Evolutionary conservation across 2,329 filamentous ascomycete species (phyloP).

Genomic region (Colletotrichum kahawae): DNA sequence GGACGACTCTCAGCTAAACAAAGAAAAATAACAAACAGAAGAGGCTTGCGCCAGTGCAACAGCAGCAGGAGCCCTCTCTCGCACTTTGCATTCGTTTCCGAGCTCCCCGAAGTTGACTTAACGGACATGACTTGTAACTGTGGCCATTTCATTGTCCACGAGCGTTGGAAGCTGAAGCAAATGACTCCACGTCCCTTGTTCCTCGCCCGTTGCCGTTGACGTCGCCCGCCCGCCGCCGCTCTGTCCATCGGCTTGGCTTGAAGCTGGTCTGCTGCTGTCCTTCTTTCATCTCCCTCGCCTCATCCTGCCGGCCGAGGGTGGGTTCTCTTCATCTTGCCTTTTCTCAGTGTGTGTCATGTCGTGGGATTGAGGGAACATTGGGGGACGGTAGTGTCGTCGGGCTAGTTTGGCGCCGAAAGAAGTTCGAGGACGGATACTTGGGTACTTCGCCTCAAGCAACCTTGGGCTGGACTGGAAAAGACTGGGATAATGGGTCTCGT

Average conservation of each 20-base stretch:
- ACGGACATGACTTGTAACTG: neutral
- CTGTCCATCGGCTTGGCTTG: neutral
- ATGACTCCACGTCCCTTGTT: neutral
- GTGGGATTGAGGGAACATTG: neutral
- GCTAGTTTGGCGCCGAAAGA: neutral
- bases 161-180: neutral
- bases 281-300: neutral
- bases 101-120: neutral
- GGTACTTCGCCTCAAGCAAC: neutral
- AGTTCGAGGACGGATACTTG: neutral
- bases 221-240: neutral
- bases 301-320: neutral
- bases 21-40: neutral
- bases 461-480: neutral
- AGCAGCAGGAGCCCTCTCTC: neutral
- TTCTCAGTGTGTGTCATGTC: neutral
- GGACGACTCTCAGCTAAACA: neutral
- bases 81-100: neutral
- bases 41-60: conserved; percentile 7
- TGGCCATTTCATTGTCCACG: neutral
- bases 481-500: neutral
- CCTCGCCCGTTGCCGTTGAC: neutral
- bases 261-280: neutral
- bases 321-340: neutral
- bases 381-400: neutral